Evolutionary conservation across 495 filamentous ascomycete genomes (phyloP).

Genomic region (Penicillium goetzii): DNA sequence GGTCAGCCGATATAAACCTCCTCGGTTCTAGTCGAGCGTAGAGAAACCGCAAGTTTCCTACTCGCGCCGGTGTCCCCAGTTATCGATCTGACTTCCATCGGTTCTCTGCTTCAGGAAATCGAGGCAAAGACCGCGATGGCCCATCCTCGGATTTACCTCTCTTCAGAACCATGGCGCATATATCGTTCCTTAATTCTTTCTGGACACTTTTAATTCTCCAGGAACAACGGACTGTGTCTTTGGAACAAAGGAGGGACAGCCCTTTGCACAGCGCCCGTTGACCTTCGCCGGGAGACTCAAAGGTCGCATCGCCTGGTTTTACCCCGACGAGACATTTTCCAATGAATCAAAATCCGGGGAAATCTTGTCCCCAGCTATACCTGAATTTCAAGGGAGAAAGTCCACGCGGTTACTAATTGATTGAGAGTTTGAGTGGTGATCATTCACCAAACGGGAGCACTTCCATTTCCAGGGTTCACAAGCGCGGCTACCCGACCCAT

Average conservation of each 20-base stretch:
- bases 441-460: not conserved
- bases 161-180: too few relatives aligned
- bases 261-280: not conserved
- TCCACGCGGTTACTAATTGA: slow-evolving; percentile 2
- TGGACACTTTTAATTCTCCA: not conserved
- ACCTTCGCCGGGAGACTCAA: not conserved
- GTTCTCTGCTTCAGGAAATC: too few relatives aligned
- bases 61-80: too few relatives aligned
- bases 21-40: too few relatives aligned
- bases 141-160: too few relatives aligned
- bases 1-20: too few relatives aligned
- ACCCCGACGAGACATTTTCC: not conserved
- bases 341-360: slow-evolving; percentile 4
- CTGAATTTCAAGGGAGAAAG: slow-evolving; percentile 1
- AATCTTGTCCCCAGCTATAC: not conserved
- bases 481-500: slow-evolving; percentile 19
- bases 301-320: not conserved
- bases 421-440: slow-evolving; percentile 11
- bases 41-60: too few relatives aligned
- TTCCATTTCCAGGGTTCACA: slow-evolving; percentile 14
- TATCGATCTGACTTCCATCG: too few relatives aligned
- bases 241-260: not conserved
- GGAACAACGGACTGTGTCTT: not conserved
- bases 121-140: too few relatives aligned
- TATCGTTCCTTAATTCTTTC: too few relatives aligned